Evolutionary conservation across 495 filamentous ascomycete genomes (phyloP).

Genomic region (Polyplosphaeria fusca): DNA sequence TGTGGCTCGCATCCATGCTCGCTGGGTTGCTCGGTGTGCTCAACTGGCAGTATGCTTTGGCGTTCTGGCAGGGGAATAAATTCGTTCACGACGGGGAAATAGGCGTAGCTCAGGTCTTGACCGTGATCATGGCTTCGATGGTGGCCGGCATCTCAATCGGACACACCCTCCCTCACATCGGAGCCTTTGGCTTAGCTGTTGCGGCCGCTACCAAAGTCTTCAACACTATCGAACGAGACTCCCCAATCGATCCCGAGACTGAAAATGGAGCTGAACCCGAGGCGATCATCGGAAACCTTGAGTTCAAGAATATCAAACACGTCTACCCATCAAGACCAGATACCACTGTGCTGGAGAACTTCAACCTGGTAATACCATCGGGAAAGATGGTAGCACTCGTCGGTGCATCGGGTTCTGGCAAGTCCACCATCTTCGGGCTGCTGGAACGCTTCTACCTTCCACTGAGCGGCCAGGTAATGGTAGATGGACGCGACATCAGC

Average conservation of each 20-base stretch:
- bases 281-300: constrained; percentile 70
- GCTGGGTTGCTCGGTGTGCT: constrained; percentile 77
- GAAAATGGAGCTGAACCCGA: constrained; percentile 69
- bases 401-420: constrained; percentile 83
- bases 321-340: constrained; percentile 92
- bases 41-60: constrained; percentile 78
- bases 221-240: constrained; percentile 84
- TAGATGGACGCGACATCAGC: constrained; percentile 82
- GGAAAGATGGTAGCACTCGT: constrained; percentile 87
- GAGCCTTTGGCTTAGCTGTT: constrained; percentile 76
- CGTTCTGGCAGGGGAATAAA: constrained; percentile 91
- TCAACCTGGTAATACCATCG: constrained; percentile 73
- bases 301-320: constrained; percentile 80
- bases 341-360: constrained; percentile 78
- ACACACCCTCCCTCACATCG: constrained; percentile 80
- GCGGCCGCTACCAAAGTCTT: constrained; percentile 89
- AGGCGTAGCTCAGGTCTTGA: constrained; percentile 57
- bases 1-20: constrained; percentile 69
- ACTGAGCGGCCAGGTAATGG: constrained; percentile 49
- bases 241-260: constrained; percentile 76
- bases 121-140: constrained; percentile 82
- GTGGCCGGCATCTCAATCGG: constrained; percentile 89
- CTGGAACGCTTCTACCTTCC: constrained; percentile 93
- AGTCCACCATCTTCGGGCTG: constrained; percentile 87
- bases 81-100: constrained; percentile 69